Base-by-base conservation (phyloP, 106 monocot genomes). In the Platanthera zijinensis region DNA sequence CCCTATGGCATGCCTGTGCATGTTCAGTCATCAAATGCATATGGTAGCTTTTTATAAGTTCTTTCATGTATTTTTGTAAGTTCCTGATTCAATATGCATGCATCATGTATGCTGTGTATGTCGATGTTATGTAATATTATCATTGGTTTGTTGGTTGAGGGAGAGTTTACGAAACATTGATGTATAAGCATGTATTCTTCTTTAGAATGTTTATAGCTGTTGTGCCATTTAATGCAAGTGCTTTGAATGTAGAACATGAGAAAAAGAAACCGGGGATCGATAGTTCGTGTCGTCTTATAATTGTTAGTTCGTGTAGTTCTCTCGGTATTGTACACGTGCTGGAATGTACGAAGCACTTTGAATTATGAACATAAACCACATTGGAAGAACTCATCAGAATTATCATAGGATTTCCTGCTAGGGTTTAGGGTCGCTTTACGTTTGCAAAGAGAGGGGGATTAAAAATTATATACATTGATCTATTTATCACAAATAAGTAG, bases 21-120 rank as follows among this genome's bases (percentile, higher is more conserved):
- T 18, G 39, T 87, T 74, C 83, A 90, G 45, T 84, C 86, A 11
- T 70, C 84, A 22, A 81, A 88, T 66, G 73, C 78, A 45, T 84
- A 94, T 76, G 85, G 70, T 17, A 83, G 93, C 6, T 83, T 94
- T 67, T 83, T 90, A 6, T 94, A 82, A 69, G n/a, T 61, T 13
- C 17, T 61, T 13, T 7, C 6, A 61, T 12, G 21, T 4, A 2
- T 47, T 3, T 8, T 10, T 46, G 30, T 9, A 25, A 28, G 5
- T 22, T 69, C 9, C 46, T 69, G 69, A 8, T 19, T 63, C 22
- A 64, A 28, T 28, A 8, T 22, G 19, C 22, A 22, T 64, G 63
- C 9, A 8, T 64, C 56, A 56, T 56, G 56, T n/a, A 15, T 56
- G 5, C 13, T 64, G 6, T 1, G 9, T 64, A 22, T 64, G 21